Percentiles rank a stretch among this genome's conserved stretches.
These are phyloP conservation scores for Pichia norvegensis DNA, from an alignment of 1,139 yeast species.

Conservation along the genomic window DNA sequence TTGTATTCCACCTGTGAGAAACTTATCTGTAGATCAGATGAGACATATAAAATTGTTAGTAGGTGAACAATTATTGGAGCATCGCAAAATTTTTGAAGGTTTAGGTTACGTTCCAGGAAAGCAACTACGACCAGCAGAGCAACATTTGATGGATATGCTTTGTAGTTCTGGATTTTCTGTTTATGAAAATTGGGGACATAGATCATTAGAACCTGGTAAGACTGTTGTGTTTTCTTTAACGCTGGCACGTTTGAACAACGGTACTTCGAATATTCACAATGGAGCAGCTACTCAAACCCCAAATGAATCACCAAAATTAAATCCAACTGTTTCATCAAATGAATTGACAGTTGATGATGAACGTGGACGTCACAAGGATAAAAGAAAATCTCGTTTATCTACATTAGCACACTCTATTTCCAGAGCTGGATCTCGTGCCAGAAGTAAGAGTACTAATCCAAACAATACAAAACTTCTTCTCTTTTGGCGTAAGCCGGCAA, in stretches of 20 bases:
- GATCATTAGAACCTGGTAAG: constrained; percentile 77
- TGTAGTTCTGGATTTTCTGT: constrained; percentile 79
- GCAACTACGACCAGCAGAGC: constrained; percentile 83
- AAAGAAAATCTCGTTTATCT: constrained; percentile 32
- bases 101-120: constrained; percentile 40
- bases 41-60: constrained; percentile 61
- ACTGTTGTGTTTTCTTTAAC: constrained; percentile 82
- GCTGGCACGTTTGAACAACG: constrained; percentile 54
- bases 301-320: constrained; percentile 40
- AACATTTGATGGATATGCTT: constrained; percentile 89
- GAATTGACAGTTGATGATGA: constrained; percentile 1
- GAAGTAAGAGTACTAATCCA: constrained; percentile 31
- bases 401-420: constrained; percentile 37
- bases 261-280: constrained; percentile 17
- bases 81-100: constrained; percentile 68
- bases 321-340: constrained; percentile 26
- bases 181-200: constrained; percentile 75
- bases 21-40: constrained; percentile 46
- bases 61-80: constrained; percentile 51
- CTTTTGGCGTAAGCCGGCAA: constrained; percentile 97
- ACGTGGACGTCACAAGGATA: constrained; percentile 12
- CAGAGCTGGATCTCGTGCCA: constrained; percentile 43
- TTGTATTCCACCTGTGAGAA: constrained; percentile 67
- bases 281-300: constrained; percentile 13
- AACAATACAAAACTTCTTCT: constrained; percentile 69